Evolutionary conservation across 2,329 filamentous ascomycete genomes (phyloP).

Genomic region (Rhytidhysteron rufulum): DNA sequence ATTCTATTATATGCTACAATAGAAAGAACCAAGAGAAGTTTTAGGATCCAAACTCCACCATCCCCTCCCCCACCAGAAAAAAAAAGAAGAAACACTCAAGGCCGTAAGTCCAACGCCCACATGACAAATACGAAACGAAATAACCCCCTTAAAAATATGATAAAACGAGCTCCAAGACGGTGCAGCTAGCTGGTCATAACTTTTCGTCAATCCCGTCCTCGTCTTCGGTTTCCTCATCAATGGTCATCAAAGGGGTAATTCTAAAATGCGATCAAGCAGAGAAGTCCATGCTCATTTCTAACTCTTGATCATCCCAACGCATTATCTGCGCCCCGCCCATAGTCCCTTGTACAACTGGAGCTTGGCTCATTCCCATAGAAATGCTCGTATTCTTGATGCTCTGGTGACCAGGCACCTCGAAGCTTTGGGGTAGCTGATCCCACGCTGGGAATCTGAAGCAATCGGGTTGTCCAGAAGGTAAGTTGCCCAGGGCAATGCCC

Average conservation of each 20-base stretch:
- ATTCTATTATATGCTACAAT: no score
- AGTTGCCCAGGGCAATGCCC: slow-evolving; percentile 6
- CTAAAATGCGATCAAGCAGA: neutral
- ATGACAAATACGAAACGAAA: no score
- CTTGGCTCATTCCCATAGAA: slow-evolving; percentile 5
- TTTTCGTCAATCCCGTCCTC: neutral
- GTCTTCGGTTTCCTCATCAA: neutral
- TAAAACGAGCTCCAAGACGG: no score
- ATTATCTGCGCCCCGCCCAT: slow-evolving; percentile 7
- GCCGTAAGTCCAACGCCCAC: no score
- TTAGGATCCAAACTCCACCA: no score
- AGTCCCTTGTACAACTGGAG: neutral
- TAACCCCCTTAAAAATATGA: no score
- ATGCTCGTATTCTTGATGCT: slow-evolving; percentile 9
- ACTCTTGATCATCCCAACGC: slow-evolving; percentile 27
- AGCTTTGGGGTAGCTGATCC: slow-evolving; percentile 22
- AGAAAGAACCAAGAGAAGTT: no score
- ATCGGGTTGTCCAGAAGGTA: slow-evolving; percentile 1
- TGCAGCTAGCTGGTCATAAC: neutral
- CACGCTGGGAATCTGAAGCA: slow-evolving; percentile 24
- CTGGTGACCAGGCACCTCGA: slow-evolving; percentile 20
- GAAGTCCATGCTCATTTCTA: slow-evolving; percentile 27
- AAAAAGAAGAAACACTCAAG: no score
- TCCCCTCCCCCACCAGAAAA: no score
- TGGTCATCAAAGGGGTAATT: neutral